Evolutionary conservation across 2,329 filamentous ascomycete species (phyloP), one percentile per base, ranked within the genome.

Genomic region (Cladorrhinum sp.): DNA sequence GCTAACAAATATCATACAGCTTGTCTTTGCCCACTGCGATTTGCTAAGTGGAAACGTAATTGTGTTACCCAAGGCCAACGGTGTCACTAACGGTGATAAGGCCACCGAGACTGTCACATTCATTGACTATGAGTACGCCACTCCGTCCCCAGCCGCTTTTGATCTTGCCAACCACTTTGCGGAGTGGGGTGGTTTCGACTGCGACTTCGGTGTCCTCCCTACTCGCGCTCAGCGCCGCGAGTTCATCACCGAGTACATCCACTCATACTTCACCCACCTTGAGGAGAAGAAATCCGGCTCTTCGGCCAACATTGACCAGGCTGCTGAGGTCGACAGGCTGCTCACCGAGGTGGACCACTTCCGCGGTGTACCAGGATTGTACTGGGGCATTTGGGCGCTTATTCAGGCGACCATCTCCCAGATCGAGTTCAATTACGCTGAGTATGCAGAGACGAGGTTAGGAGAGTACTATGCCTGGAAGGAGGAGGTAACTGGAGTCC

Each of bases 121-220:
- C 76, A 99, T 99, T 74, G 95, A 99, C 77, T 99, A 98, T 79
- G 95, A 99, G 75, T 99, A 99, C 75, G 92, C 93, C 14, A 95
- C 92, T 3, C 93, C 95, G 2, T 94, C 93, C 0, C 94, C 94
- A 1, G 92, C 93, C 3, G 93, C 94, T 1, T 99, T 99, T 76
- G 95, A 99, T 74, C 87, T 99, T 68, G 89, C 94, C 55, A 99
- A 99, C 77, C 95, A 99, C 80, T 96, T 99, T 73, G 92, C 95
- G 53, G 95, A 99, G 77, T 99, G 95, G 94, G 93, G 89, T 62
- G 95, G 95, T 60, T 97, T 97, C 71, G 92, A 96, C 69, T 99
- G 95, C 80, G 92, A 98, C 75, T 93, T 90, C 77, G 85, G 78
- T 69, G 88, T 89, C 67, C 82, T 98, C 60, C 95, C 95, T 4